Conservation (phyloP, 805 yeast genomes). For the Candida rishiriensis region DNA sequence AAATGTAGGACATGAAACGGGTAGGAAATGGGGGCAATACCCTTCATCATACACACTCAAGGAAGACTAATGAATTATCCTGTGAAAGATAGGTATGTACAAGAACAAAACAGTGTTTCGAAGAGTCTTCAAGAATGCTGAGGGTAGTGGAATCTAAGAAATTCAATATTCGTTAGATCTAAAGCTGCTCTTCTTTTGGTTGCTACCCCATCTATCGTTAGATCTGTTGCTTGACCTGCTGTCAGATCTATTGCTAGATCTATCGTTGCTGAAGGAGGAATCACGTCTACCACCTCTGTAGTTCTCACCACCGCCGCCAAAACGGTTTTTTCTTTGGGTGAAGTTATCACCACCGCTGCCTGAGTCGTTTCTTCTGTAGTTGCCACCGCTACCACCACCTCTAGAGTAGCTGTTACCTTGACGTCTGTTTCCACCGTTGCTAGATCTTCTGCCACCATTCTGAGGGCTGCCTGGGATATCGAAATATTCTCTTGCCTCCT, state of each 20-base stretch:
- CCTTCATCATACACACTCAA: too few relatives aligned
- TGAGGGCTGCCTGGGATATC: conserved; percentile 29
- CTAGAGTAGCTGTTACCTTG: conserved; percentile 1
- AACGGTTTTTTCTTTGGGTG: background rate
- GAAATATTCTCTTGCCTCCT: conserved; percentile 24
- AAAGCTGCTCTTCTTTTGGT: background rate
- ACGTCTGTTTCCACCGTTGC: conserved; percentile 16
- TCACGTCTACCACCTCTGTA: conserved; percentile 2
- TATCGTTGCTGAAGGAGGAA: background rate
- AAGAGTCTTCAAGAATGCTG: too few relatives aligned
- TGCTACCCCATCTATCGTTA: background rate
- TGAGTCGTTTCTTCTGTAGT: background rate
- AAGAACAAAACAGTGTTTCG: too few relatives aligned
- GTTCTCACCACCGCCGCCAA: background rate
- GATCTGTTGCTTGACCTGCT: too few relatives aligned
- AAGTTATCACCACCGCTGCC: background rate
- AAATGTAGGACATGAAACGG: too few relatives aligned
- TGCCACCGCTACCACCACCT: conserved; percentile 1
- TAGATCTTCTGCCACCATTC: conserved; percentile 5
- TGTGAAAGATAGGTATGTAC: too few relatives aligned
- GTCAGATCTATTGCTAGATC: background rate
- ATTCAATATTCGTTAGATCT: too few relatives aligned
- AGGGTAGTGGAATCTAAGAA: too few relatives aligned
- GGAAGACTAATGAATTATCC: too few relatives aligned
- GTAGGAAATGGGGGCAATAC: too few relatives aligned